Conservation (phyloP, 1,284 basidiomycete species). For the Waitea zeae region DNA sequence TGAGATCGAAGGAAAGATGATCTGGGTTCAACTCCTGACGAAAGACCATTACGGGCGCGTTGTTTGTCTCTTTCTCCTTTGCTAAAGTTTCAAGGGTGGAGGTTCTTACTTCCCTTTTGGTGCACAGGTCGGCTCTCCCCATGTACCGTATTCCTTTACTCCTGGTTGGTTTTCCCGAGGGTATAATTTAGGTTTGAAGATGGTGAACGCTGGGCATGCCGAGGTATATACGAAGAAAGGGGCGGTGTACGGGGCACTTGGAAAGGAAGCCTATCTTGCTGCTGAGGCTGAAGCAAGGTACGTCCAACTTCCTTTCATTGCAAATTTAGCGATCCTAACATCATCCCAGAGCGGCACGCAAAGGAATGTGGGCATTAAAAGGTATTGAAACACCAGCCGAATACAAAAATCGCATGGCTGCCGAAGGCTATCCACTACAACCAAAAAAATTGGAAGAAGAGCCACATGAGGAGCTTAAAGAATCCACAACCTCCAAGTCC, state of each 20-base stretch:
- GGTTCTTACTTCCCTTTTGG: neutral
- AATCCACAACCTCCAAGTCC: too few species aligned
- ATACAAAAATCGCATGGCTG: constrained; percentile 55
- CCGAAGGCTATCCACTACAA: too few species aligned
- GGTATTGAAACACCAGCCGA: constrained; percentile 54
- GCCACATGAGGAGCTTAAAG: too few species aligned
- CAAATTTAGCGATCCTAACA: neutral
- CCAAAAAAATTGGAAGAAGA: too few species aligned
- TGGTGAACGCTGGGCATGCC: constrained; percentile 64
- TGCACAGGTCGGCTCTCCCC: constrained; percentile 49
- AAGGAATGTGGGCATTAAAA: constrained; percentile 60
- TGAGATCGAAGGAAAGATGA: constrained; percentile 32
- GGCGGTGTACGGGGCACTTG: constrained; percentile 60
- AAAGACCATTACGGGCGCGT: constrained; percentile 74
- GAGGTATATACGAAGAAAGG: constrained; percentile 60
- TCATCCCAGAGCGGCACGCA: constrained; percentile 26
- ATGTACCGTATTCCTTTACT: too few species aligned
- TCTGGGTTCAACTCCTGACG: constrained; percentile 54
- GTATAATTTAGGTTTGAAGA: constrained; percentile 49
- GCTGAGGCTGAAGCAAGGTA: constrained; percentile 55
- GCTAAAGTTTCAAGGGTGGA: neutral
- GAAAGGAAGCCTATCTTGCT: constrained; percentile 41
- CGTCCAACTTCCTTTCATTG: constrained; percentile 8
- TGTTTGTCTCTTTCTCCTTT: constrained; percentile 22
- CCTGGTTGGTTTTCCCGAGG: constrained; percentile 30